Percentiles rank a stretch among this genome's conserved stretches.
Conservation (phyloP, 305 asterid species). For the Fraxinus sp. region DNA sequence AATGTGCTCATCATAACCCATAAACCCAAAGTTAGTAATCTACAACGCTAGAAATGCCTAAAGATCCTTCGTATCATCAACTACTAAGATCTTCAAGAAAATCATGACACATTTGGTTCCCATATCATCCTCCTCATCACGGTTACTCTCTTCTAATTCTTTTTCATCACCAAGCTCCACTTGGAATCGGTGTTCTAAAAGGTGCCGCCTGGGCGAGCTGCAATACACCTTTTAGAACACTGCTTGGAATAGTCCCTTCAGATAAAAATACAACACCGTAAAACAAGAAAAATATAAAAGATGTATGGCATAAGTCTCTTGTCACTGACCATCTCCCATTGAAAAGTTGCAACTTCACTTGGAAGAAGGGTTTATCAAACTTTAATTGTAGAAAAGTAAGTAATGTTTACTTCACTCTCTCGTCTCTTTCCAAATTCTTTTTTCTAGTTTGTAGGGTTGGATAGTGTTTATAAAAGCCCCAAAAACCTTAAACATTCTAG, state of each 20-base stretch:
- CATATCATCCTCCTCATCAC: neutral
- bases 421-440: neutral
- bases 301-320: neutral
- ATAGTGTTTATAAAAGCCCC: neutral
- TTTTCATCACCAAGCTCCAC: neutral
- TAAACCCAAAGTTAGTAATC: neutral
- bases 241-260: neutral
- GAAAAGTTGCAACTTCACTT: neutral
- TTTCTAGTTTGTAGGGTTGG: neutral
- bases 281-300: neutral
- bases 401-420: neutral
- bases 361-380: neutral
- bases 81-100: neutral
- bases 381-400: neutral
- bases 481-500: neutral
- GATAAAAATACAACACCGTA: neutral
- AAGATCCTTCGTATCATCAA: neutral
- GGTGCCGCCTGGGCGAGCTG: no score
- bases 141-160: neutral
- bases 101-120: neutral
- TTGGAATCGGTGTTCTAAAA: neutral
- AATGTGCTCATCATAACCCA: neutral
- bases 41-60: neutral
- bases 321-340: neutral
- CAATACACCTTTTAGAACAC: no score